These are phyloP conservation scores for Chlorella sp. DNA, from an alignment of 139 green algal species.

Conservation along the genomic window DNA sequence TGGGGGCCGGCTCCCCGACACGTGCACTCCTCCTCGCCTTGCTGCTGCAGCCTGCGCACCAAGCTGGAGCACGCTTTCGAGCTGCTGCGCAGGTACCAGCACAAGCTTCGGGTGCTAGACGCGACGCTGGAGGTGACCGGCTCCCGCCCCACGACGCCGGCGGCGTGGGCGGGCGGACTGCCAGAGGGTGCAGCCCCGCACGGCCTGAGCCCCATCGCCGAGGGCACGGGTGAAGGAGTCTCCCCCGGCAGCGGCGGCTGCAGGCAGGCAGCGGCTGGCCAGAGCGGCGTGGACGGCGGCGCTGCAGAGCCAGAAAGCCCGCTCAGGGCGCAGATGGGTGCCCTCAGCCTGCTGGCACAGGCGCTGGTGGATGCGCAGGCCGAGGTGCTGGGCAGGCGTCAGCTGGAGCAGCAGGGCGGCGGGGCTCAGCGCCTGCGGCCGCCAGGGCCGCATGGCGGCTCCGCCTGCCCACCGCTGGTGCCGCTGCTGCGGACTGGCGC, in stretches of 20 bases:
- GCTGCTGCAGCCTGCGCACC: slow-evolving; percentile 24
- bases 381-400: not conserved
- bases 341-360: slow-evolving; percentile 6
- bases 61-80: slow-evolving; percentile 43
- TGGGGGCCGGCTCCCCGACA: no score
- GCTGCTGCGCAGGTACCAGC: slow-evolving; percentile 42
- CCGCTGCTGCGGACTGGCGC: no score
- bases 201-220: not conserved
- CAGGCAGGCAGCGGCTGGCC: not conserved
- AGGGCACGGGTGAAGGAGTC: not conserved
- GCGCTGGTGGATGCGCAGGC: slow-evolving; percentile 19
- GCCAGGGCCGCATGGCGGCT: no score
- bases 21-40: no score
- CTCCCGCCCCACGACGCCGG: slow-evolving; percentile 1
- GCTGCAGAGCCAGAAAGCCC: not conserved
- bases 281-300: not conserved
- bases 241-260: not conserved
- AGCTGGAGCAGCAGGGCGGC: slow-evolving; percentile 12
- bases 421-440: no score
- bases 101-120: slow-evolving; percentile 27
- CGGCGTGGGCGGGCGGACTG: no score
- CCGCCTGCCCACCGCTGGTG: no score
- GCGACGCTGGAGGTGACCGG: not conserved
- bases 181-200: not conserved
- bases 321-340: not conserved